Base-by-base conservation (phyloP, 2,329 filamentous ascomycete species). In the Sclerotinia minor region DNA sequence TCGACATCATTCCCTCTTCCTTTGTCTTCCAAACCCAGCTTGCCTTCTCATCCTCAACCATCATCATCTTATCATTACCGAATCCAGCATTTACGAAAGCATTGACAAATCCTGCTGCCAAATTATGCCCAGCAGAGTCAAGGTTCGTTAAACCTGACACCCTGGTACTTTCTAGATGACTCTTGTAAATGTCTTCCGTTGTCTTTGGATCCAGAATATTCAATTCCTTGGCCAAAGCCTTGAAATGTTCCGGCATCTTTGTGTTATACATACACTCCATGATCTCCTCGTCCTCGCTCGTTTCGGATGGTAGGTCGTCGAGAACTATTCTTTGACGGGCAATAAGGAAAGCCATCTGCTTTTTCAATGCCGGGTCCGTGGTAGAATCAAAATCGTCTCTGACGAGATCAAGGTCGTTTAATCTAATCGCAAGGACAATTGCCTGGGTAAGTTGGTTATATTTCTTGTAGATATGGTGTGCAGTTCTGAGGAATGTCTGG, bases 1-100 rank as follows among this genome's bases (percentile, higher is more conserved):
- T 97, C 1, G 95, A 98, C 80, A 97, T 85, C 93, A 97, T 97
- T 71, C 95, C 95, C 76, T 97, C 94, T 53, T 96, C 93, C 81
- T 99, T 99, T 26, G 96, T 98, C 83, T 98, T 99, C 92, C 93
- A 99, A 5, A 99, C 92, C 94, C 95, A 99, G 71, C 90, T 92
- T 74, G 91, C 89, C 82, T 96, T 96, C 71, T 93, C 89, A 69
- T 92, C 89, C 26, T 95, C 90, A 53, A 92, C 89, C 68, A 98
- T 83, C 94, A 99, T 97, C 87, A 99, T 91, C 84, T 97, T 98
- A 79, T 99, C 95, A 68, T 94, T 91, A 54, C 93, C 92, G 74
- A 93, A 99, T 44, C 95, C 95, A 65, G 95, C 94, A 74, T 99
- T 99, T 71, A 95, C 93, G 76, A 99, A 98, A 0, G 91, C 92